These are phyloP conservation scores for Inonotus hispidus DNA, from an alignment of 1,284 basidiomycete species.

Conservation along the genomic window DNA sequence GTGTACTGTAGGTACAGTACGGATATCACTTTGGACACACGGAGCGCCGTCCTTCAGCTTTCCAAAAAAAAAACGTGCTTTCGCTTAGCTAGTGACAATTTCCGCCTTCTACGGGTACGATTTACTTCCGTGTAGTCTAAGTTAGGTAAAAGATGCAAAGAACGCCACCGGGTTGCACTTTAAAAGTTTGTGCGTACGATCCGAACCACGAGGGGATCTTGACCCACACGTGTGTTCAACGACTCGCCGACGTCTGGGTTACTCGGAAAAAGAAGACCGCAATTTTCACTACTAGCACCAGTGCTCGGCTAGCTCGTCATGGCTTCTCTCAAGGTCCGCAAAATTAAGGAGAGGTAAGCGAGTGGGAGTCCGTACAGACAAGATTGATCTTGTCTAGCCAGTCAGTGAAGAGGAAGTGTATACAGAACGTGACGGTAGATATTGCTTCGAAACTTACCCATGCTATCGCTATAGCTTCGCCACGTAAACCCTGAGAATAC, in stretches of 20 bases:
- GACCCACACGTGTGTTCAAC: neutral
- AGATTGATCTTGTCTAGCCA: neutral
- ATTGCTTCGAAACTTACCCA: neutral
- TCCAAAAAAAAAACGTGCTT: too few species aligned
- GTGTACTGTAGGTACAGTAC: too few species aligned
- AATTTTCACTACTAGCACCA: neutral
- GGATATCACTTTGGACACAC: too few species aligned
- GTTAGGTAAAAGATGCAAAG: neutral
- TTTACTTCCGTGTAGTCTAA: neutral
- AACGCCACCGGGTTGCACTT: neutral
- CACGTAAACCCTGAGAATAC: neutral
- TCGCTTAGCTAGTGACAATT: neutral
- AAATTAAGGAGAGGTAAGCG: neutral
- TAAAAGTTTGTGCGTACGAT: neutral
- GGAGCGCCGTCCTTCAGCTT: neutral
- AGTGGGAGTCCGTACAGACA: neutral
- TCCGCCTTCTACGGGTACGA: neutral
- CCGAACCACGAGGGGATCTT: neutral
- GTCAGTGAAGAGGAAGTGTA: neutral
- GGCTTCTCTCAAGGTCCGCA: neutral
- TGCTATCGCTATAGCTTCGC: neutral
- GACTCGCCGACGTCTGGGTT: neutral
- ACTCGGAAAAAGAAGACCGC: neutral
- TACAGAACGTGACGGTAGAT: neutral
- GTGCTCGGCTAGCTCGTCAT: neutral